phyloP scores from a whole-genome alignment of 2,329 filamentous ascomycete species.

The Trichoderma sp. region DNA sequence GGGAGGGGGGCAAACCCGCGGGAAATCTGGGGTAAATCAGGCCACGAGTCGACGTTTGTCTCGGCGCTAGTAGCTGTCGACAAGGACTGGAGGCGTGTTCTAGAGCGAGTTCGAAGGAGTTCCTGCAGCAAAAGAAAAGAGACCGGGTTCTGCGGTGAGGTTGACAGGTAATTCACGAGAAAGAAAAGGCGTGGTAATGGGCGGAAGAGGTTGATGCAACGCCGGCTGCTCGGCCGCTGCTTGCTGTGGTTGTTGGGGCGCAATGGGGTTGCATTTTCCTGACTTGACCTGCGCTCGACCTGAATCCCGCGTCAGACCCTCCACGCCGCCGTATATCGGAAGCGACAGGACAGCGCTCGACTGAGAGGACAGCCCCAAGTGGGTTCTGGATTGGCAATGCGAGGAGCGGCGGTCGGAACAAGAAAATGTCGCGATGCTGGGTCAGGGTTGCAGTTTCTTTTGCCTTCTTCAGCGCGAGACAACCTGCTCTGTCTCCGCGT shows the following conservation, averaged over 20 bases:
- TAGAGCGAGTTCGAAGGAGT: slow-evolving; percentile 17
- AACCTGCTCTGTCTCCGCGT: neutral
- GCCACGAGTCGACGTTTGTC: slow-evolving; percentile 20
- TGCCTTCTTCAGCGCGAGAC: neutral
- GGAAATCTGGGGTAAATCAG: slow-evolving; percentile 28
- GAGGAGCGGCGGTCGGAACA: slow-evolving; percentile 5
- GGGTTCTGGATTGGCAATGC: slow-evolving; percentile 21
- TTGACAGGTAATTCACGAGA: neutral
- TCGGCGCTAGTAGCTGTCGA: slow-evolving; percentile 14
- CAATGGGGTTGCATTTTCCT: slow-evolving; percentile 15
- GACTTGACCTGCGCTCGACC: slow-evolving; percentile 3
- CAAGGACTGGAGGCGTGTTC: slow-evolving; percentile 17
- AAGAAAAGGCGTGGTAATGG: no score
- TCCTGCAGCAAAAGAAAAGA: neutral
- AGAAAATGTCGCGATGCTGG: slow-evolving; percentile 27
- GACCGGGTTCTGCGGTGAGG: neutral
- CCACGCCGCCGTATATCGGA: neutral
- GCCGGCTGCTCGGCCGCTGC: neutral
- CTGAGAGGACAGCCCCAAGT: neutral
- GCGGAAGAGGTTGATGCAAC: neutral
- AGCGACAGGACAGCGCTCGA: slow-evolving; percentile 1
- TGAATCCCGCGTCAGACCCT: slow-evolving; percentile 13
- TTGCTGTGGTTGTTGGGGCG: neutral
- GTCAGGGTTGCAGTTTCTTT: slow-evolving; percentile 2
- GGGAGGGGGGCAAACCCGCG: slow-evolving; percentile 20